These are phyloP conservation scores for Fonsecaea multimorphosa DNA, from an alignment of 2,329 filamentous ascomycete species.

Conservation along the genomic window DNA sequence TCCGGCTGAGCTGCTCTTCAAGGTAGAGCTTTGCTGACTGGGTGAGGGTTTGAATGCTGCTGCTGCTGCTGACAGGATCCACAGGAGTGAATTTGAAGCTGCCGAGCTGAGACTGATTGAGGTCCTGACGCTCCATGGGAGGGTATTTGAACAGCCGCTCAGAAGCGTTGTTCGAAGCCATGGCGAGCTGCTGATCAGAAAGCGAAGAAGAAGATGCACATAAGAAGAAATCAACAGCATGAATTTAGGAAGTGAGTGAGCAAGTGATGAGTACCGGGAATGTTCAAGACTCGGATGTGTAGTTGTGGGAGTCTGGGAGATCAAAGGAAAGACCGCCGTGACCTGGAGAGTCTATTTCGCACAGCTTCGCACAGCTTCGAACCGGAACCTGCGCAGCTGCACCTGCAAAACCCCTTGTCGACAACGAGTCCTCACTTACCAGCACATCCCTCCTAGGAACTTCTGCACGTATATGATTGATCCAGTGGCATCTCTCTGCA, in stretches of 20 bases:
- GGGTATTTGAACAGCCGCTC: slow-evolving; percentile 37
- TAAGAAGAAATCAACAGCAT: slow-evolving; percentile 9
- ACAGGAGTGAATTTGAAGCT: slow-evolving; percentile 40
- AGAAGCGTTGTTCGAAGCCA: slow-evolving; percentile 22
- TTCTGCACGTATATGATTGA: background rate
- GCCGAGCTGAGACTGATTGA: slow-evolving; percentile 39
- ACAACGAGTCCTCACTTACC: background rate
- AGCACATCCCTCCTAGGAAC: background rate
- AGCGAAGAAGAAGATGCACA: slow-evolving; percentile 18
- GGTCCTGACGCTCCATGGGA: slow-evolving; percentile 39
- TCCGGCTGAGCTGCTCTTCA: slow-evolving; percentile 14
- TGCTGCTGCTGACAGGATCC: slow-evolving; percentile 19
- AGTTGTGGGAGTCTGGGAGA: slow-evolving; percentile 1
- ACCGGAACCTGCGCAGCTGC: background rate
- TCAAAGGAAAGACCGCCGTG: background rate
- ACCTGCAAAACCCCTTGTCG: background rate
- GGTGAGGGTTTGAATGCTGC: slow-evolving; percentile 21
- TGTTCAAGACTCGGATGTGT: background rate
- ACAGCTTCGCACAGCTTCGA: background rate
- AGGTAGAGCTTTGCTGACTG: slow-evolving; percentile 21
- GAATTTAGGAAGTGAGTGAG: slow-evolving; percentile 3
- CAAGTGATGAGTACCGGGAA: background rate
- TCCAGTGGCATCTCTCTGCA: background rate
- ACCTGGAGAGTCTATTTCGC: too few relatives aligned
- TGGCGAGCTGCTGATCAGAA: background rate